Evolutionary conservation across 768 basidiomycete genomes (phyloP).

Genomic region (Russula foetens): DNA sequence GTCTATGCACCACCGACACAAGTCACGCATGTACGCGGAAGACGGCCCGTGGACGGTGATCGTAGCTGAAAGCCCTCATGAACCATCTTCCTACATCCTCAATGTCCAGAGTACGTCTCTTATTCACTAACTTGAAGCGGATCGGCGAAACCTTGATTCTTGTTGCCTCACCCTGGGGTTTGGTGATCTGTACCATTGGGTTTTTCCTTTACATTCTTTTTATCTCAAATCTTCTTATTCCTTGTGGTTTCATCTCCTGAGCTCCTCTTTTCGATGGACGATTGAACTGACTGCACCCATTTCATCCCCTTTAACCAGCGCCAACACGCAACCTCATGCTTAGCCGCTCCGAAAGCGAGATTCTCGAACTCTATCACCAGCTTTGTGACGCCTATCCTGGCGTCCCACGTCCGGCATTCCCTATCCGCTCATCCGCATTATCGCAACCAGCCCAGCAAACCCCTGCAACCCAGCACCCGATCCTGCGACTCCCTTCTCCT

Average conservation of each 20-base stretch:
- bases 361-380: constrained; percentile 73
- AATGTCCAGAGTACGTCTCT: neutral
- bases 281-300: neutral
- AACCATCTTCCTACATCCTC: constrained; percentile 31
- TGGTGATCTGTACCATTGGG: too few relatives aligned
- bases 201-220: too few relatives aligned
- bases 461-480: constrained; percentile 75
- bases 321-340: constrained; percentile 86
- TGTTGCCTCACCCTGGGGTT: too few relatives aligned
- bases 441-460: constrained; percentile 59
- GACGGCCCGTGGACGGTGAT: constrained; percentile 84
- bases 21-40: constrained; percentile 56
- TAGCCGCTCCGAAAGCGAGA: constrained; percentile 64
- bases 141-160: too few relatives aligned
- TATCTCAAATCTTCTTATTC: too few relatives aligned
- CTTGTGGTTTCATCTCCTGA: too few relatives aligned
- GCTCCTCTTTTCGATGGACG: too few relatives aligned
- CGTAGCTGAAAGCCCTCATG: constrained; percentile 76
- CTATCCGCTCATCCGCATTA: constrained; percentile 48
- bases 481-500: constrained; percentile 72
- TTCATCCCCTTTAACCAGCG: constrained; percentile 38
- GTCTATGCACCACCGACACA: constrained; percentile 28
- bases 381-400: constrained; percentile 58
- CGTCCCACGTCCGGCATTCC: constrained; percentile 50
- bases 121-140: neutral